These are phyloP conservation scores for Clonostachys byssicola DNA, from an alignment of 2,329 filamentous ascomycete genomes.

Conservation along the genomic window DNA sequence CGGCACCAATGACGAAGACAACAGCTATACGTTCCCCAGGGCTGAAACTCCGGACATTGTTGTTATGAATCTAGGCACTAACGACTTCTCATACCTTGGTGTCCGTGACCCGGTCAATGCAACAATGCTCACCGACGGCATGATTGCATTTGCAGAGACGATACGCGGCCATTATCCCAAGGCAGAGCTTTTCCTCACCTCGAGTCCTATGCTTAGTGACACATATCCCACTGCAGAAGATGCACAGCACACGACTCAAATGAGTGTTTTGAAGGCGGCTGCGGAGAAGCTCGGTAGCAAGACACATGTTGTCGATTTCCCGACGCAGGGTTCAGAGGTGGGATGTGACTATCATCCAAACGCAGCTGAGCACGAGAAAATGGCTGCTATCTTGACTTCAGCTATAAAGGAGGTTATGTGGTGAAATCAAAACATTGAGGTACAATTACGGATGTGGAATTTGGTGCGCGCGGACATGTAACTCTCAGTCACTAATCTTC, in stretches of 20 bases:
- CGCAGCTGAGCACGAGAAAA: constrained; percentile 24
- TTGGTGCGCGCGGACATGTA: no score
- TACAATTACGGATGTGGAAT: no score
- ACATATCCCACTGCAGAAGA: constrained; percentile 25
- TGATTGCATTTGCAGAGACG: constrained; percentile 21
- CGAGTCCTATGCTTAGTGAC: constrained; percentile 31
- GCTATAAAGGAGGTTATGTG: constrained; percentile 12
- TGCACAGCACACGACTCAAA: constrained; percentile 29
- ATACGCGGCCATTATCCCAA: constrained; percentile 26
- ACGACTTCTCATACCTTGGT: constrained; percentile 31
- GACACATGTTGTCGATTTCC: constrained; percentile 33
- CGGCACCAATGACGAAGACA: constrained; percentile 29
- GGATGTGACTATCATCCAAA: constrained; percentile 37
- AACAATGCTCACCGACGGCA: constrained; percentile 14
- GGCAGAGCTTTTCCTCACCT: constrained; percentile 31
- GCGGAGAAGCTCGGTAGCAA: constrained; percentile 19
- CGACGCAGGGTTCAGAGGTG: constrained; percentile 29
- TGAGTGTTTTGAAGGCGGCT: constrained; percentile 22
- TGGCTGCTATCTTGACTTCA: constrained; percentile 17
- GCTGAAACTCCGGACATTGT: constrained; percentile 22
- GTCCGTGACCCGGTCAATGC: constrained; percentile 19
- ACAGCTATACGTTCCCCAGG: constrained; percentile 28
- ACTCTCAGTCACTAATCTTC: no score
- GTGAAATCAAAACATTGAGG: background rate
- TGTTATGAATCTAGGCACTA: constrained; percentile 38